Base-by-base conservation (phyloP, 2,329 filamentous ascomycete species). In the Sphaceloma murrayae region DNA sequence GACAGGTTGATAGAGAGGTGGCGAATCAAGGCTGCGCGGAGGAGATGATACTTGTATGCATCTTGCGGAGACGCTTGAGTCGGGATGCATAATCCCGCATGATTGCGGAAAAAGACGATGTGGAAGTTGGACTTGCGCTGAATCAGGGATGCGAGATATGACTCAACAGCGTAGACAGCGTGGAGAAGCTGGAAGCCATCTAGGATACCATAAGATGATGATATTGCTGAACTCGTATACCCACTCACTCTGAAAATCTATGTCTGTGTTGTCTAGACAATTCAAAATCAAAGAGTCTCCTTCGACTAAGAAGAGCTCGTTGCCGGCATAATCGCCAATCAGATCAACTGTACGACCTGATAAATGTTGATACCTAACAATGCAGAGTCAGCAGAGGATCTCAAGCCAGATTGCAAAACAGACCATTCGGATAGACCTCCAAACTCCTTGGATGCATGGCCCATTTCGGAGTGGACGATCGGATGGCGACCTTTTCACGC, bases 281-380 rank as follows among this genome's bases (percentile, higher is more conserved):
- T 82, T 64, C 5, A 76, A 64, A 8, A 87, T 64, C n/a, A 87
- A 60, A 0, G 80, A 80, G 54, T 88, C 81, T 21, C 82, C 82
- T 51, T 87, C 80, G 21, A 87, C 72, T 16, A 81, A 65, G 56
- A 86, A 87, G 8, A 80, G 67, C 56, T 85, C 82, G 48, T 75
- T 76, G 16, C 83, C 82, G 3, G 80, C 80, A 60, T 83, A 87
- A 56, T 87, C 83, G 30, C 82, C 80, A 3, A 86, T 74, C 2
- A 87, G 70, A 52, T 85, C 79, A 19, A 83, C 68, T 39, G 62
- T 62, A 44, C 68, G 61, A 5, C 68, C 65, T 9, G 59, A 52
- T 3, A 68, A 58, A 9, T 53, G 55, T 47, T 61, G 63, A 54
- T 73, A 74, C 36, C 36, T 40, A 22, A n/a, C n/a, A 5, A 13